These are phyloP conservation scores for Aspergillus piperis DNA, from an alignment of 2,329 filamentous ascomycete species.

Conservation along the genomic window DNA sequence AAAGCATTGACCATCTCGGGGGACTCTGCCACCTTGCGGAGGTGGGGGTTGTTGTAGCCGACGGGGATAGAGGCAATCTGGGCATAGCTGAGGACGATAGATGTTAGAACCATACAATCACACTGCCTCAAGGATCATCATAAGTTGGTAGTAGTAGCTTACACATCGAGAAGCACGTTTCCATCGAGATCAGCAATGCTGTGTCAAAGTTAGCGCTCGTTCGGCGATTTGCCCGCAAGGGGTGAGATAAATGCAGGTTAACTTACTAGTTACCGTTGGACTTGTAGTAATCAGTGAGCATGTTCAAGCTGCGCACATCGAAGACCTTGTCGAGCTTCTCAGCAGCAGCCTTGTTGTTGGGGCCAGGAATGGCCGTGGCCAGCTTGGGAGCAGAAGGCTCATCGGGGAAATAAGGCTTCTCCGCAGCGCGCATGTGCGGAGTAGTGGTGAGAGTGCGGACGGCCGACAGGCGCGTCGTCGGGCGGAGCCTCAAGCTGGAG, in stretches of 20 bases:
- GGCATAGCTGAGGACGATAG: conserved; percentile 64
- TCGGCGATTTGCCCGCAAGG: neutral
- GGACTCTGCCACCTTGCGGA: conserved; percentile 69
- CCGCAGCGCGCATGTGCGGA: conserved; percentile 37
- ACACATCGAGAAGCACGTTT: conserved; percentile 55
- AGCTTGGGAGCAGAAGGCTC: conserved; percentile 60
- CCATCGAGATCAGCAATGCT: conserved; percentile 54
- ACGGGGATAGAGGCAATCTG: conserved; percentile 92
- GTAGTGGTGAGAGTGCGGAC: conserved; percentile 40
- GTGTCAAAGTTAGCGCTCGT: conserved; percentile 21
- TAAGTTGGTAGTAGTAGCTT: conserved; percentile 23
- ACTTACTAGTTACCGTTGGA: conserved; percentile 75
- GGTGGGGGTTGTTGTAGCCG: conserved; percentile 84
- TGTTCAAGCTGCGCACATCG: conserved; percentile 82
- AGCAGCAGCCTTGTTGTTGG: conserved; percentile 68
- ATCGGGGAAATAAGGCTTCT: conserved; percentile 58
- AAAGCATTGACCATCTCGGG: conserved; percentile 77
- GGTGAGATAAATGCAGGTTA: neutral
- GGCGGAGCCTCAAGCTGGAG: conserved; percentile 37
- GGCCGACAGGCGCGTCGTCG: conserved; percentile 35
- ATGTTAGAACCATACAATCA: conserved; percentile 2
- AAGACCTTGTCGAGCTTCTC: conserved; percentile 75
- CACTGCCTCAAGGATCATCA: neutral
- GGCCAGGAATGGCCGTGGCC: conserved; percentile 69
- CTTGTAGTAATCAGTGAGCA: conserved; percentile 74